Evolutionary conservation across 257 asterid genomes (phyloP).

Genomic region (Dorcoceras hygrometricum): DNA sequence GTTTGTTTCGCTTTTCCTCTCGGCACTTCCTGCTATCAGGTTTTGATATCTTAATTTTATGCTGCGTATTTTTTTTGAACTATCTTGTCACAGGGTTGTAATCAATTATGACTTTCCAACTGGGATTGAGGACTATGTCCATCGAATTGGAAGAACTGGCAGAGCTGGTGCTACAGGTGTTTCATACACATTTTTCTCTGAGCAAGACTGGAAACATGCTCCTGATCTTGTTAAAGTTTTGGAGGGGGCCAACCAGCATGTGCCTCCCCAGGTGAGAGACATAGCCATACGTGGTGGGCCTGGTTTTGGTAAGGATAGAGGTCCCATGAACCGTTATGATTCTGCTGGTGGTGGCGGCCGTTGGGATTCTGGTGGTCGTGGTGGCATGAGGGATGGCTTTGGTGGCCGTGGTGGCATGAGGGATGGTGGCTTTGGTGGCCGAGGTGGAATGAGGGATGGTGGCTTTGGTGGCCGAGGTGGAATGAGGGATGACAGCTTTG

Average conservation of each 20-base stretch:
- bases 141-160: slow-evolving; percentile 96
- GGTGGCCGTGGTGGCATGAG: slow-evolving; percentile 38
- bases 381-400: slow-evolving; percentile 30
- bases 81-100: slow-evolving; percentile 59
- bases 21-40: not conserved
- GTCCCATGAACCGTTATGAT: slow-evolving; percentile 61
- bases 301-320: slow-evolving; percentile 65
- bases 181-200: slow-evolving; percentile 81
- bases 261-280: slow-evolving; percentile 82
- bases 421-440: slow-evolving; percentile 49
- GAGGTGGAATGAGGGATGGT: slow-evolving; percentile 72
- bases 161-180: slow-evolving; percentile 97
- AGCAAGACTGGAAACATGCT: slow-evolving; percentile 92
- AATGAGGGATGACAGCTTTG: slow-evolving; percentile 52
- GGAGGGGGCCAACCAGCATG: slow-evolving; percentile 95
- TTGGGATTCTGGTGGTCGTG: slow-evolving; percentile 73
- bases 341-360: slow-evolving; percentile 56
- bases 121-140: slow-evolving; percentile 95
- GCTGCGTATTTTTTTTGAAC: slow-evolving; percentile 2
- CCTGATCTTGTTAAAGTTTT: slow-evolving; percentile 76
- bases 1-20: not conserved
- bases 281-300: slow-evolving; percentile 86
- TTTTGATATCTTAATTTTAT: not conserved
- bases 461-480: slow-evolving; percentile 61
- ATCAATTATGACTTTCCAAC: slow-evolving; percentile 86